Percentiles rank a stretch among this genome's conserved stretches.
phyloP scores from a whole-genome alignment of 2,329 filamentous ascomycete species.

The Monascus ruber region DNA sequence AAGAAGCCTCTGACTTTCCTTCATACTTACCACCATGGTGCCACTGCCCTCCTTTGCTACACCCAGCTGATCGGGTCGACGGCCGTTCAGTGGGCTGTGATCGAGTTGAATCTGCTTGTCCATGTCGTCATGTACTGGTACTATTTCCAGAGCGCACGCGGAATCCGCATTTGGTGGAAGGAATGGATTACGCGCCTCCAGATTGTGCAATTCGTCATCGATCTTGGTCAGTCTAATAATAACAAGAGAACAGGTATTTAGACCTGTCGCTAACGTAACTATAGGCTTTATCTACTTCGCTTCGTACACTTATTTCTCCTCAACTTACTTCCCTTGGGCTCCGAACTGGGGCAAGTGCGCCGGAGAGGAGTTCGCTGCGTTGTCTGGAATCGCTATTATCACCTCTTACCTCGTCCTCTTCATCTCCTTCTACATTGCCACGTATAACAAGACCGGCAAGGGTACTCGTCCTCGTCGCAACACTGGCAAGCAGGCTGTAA shows the following conservation, averaged over 20 bases:
- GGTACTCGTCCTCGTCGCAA: conserved; percentile 34
- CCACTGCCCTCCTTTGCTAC: conserved; percentile 94
- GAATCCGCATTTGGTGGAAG: conserved; percentile 98
- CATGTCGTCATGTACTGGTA: conserved; percentile 99
- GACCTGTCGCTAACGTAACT: conserved; percentile 9
- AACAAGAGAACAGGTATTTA: too few species aligned
- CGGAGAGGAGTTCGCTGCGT: conserved; percentile 92
- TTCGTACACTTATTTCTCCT: conserved; percentile 97
- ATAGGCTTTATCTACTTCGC: conserved; percentile 95
- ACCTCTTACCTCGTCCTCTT: conserved; percentile 95
- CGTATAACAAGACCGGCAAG: conserved; percentile 62
- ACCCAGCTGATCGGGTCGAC: conserved; percentile 90
- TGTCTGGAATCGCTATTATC: conserved; percentile 82
- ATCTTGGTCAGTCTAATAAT: conserved; percentile 58
- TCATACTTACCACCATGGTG: conserved; percentile 97
- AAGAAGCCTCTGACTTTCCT: conserved; percentile 99
- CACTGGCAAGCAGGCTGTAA: conserved; percentile 72
- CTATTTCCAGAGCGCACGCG: conserved; percentile 98
- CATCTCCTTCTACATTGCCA: conserved; percentile 97
- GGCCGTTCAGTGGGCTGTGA: conserved; percentile 88
- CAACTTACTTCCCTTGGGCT: conserved; percentile 74
- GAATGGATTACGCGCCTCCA: conserved; percentile 97
- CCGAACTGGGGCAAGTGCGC: conserved; percentile 80
- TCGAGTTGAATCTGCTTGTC: conserved; percentile 81
- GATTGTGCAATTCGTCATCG: conserved; percentile 94